Evolutionary conservation across 495 filamentous ascomycete species (phyloP).

Genomic region (Tirmania nivea): DNA sequence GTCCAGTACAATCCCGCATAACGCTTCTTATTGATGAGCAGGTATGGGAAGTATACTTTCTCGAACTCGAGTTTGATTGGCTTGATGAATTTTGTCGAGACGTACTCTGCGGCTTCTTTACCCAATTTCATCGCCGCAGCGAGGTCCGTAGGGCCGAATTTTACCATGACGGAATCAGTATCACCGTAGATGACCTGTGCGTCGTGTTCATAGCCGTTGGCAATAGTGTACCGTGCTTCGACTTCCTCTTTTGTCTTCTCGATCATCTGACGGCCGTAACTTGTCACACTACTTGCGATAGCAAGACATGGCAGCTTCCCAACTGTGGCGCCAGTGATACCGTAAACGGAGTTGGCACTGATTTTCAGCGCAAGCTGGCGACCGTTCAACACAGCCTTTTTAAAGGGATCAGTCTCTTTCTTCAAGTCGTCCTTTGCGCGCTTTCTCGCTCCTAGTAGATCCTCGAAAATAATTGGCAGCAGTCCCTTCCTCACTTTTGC

Average conservation of each 20-base stretch:
- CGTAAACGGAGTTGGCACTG: slow-evolving; percentile 95
- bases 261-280: slow-evolving; percentile 95
- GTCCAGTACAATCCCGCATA: slow-evolving; percentile 98
- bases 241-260: slow-evolving; percentile 90
- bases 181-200: slow-evolving; percentile 96
- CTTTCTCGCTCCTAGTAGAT: slow-evolving; percentile 72
- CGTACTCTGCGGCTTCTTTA: slow-evolving; percentile 64
- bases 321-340: slow-evolving; percentile 84
- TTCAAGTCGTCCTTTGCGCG: slow-evolving; percentile 80
- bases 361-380: slow-evolving; percentile 90
- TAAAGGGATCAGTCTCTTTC: slow-evolving; percentile 82
- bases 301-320: slow-evolving; percentile 88
- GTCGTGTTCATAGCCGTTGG: slow-evolving; percentile 83
- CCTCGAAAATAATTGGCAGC: slow-evolving; percentile 84
- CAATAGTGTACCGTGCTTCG: slow-evolving; percentile 66
- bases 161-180: slow-evolving; percentile 99
- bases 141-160: slow-evolving; percentile 74
- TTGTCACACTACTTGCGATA: slow-evolving; percentile 90
- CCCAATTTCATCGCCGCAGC: slow-evolving; percentile 83
- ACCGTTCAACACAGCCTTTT: slow-evolving; percentile 93
- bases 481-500: slow-evolving; percentile 75
- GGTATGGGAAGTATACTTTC: slow-evolving; percentile 96
- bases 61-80: slow-evolving; percentile 99
- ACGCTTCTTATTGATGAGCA: slow-evolving; percentile 99
- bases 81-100: slow-evolving; percentile 75